Base-by-base conservation (phyloP, 2,329 filamentous ascomycete genomes). In the Colletotrichum coccodes region DNA sequence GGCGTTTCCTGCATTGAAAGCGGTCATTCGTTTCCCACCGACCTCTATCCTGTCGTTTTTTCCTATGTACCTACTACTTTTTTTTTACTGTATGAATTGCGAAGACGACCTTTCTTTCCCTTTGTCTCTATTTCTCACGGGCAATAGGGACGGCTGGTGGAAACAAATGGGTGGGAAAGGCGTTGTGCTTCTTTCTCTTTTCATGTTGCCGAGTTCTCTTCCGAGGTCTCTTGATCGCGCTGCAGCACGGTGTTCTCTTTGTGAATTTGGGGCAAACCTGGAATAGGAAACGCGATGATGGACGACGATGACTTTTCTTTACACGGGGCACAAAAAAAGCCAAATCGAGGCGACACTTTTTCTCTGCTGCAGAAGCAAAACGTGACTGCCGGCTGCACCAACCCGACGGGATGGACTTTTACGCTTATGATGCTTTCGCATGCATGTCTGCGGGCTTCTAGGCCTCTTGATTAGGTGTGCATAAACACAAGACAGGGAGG, bases 1-100 rank as follows among this genome's bases (percentile, higher is more conserved):
- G 67, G 67, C 67, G 67, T 70, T 66, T 52, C 30, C 50, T 70
- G 63, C 63, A 70, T 70, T 47, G 49, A 68, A 58, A 70, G 62
- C 67, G 64, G 52, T 62, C 62, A 62, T 68, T 68, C 63, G 30
- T 67, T 62, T 59, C 38, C 36, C 26, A 67, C 54, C 34, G 61
- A 69, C 40, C 30, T 57, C 30, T 16, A 60, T 54, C 34, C 34
- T 26, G 40, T 68, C 44, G 44, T 47, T 28, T 36, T 59, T 30
- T 46, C 67, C 53, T 70, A 57, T 70, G 63, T 70, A 68, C 40
- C 54, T 65, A 68, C 36, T 50, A 68, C 46, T 26, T 26, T 52
- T 16, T 38, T 60, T 59, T 42, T 34, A 32, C 38, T 68, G 65
- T 68, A 68, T 54, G 65, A 68, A 60, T 9, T 38, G 36, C 32